Conservation (phyloP, 345 rosid genomes). For the Bretschneidera sinensis region DNA sequence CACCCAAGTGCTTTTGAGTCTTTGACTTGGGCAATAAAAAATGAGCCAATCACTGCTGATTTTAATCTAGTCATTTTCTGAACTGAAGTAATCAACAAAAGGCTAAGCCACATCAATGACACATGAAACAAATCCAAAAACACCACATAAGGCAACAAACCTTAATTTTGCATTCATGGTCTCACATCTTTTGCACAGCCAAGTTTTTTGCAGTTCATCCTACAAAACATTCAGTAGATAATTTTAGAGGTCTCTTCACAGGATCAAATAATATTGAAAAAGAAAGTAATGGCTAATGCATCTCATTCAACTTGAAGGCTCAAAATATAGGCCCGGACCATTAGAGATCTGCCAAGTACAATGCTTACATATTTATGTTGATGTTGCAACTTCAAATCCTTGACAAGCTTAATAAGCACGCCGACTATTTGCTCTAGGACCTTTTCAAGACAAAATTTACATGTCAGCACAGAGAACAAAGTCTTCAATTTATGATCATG, state of each 20-base stretch:
- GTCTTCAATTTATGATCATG: constrained; percentile 7
- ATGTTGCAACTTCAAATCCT: constrained; percentile 91
- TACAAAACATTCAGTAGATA: constrained; percentile 18
- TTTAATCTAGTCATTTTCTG: too few species aligned
- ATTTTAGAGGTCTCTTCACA: constrained; percentile 3
- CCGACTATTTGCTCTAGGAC: constrained; percentile 95
- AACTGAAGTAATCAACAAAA: not conserved
- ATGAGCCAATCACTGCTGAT: too few species aligned
- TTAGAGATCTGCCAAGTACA: not conserved
- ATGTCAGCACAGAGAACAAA: constrained; percentile 8
- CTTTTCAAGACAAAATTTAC: constrained; percentile 35
- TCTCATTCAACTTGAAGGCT: not conserved
- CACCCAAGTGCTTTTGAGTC: too few species aligned
- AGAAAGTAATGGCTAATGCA: not conserved
- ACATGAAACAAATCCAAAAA: not conserved
- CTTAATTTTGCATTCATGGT: constrained; percentile 95
- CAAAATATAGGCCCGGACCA: not conserved
- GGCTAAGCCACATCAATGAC: not conserved
- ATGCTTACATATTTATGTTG: constrained; percentile 83
- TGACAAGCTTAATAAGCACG: constrained; percentile 93
- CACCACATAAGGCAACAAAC: constrained; percentile 32
- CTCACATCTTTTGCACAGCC: constrained; percentile 94
- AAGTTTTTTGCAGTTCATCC: constrained; percentile 93
- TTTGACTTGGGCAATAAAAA: too few species aligned
- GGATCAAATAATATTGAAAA: not conserved